Conservation (phyloP, 2,329 filamentous ascomycete genomes). For the Verticillium longisporum region DNA sequence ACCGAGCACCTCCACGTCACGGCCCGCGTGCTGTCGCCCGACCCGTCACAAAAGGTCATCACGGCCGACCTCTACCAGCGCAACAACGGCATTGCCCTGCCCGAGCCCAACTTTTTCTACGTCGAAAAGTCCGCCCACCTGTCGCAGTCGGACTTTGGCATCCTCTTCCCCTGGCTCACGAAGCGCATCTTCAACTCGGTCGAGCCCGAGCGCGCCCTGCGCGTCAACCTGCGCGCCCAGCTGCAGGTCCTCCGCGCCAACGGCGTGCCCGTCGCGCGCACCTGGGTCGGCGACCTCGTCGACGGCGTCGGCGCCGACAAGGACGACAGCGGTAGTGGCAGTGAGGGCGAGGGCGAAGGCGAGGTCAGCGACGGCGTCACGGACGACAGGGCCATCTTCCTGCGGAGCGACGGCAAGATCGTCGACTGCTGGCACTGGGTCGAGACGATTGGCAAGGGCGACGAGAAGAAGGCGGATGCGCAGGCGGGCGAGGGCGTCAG, state of each 20-base stretch:
- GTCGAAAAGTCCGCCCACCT: constrained; percentile 69
- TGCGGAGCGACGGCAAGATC: constrained; percentile 27
- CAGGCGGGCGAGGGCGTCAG: neutral
- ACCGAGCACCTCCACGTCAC: constrained; percentile 62
- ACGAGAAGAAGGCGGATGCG: constrained; percentile 9
- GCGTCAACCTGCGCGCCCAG: constrained; percentile 43
- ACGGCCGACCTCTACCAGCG: constrained; percentile 32
- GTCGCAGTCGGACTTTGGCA: constrained; percentile 75
- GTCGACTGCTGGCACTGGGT: constrained; percentile 47
- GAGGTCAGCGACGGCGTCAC: constrained; percentile 27
- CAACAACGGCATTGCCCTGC: constrained; percentile 32
- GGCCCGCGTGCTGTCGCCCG: constrained; percentile 56
- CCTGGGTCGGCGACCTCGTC: constrained; percentile 40
- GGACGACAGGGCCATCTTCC: constrained; percentile 46
- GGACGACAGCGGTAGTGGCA: constrained; percentile 14
- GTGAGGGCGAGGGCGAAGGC: neutral
- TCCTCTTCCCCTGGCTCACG: constrained; percentile 69
- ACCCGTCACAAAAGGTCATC: constrained; percentile 37
- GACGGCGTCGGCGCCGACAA: constrained; percentile 36
- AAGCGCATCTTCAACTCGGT: constrained; percentile 50
- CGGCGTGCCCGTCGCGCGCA: constrained; percentile 40
- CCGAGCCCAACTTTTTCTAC: constrained; percentile 66
- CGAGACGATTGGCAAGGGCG: constrained; percentile 43
- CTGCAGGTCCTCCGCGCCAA: constrained; percentile 46
- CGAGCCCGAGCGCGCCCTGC: constrained; percentile 48